Conservation (phyloP, 768 basidiomycete genomes). For the Vararia minispora region DNA sequence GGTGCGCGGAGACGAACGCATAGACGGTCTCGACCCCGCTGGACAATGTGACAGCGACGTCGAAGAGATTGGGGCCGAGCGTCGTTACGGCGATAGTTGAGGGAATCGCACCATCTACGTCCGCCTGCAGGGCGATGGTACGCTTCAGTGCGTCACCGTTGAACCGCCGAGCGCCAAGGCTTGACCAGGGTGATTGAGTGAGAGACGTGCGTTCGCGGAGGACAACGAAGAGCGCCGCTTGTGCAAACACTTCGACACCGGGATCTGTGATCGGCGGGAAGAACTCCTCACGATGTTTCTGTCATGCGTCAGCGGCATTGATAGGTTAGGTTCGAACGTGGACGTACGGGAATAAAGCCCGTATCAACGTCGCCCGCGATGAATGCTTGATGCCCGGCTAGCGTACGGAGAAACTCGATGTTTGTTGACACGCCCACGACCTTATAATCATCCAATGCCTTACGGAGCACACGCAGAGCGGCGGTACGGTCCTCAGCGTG, state of each 20-base stretch:
- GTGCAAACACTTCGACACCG: slow-evolving; percentile 54
- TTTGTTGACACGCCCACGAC: slow-evolving; percentile 91
- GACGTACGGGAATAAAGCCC: slow-evolving; percentile 73
- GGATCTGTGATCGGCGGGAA: slow-evolving; percentile 59
- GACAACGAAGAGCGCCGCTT: slow-evolving; percentile 67
- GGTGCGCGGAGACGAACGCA: slow-evolving; percentile 41
- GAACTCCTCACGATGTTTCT: slow-evolving; percentile 81
- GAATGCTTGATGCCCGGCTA: slow-evolving; percentile 74
- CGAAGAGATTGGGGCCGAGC: slow-evolving; percentile 23
- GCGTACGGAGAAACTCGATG: slow-evolving; percentile 70
- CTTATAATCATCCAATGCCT: slow-evolving; percentile 78
- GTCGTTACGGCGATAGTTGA: slow-evolving; percentile 33
- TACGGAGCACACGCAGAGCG: slow-evolving; percentile 69
- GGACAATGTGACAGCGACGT: slow-evolving; percentile 36
- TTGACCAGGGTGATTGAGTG: slow-evolving; percentile 49
- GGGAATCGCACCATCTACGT: slow-evolving; percentile 26
- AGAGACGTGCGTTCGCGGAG: slow-evolving; percentile 42
- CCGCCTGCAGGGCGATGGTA: slow-evolving; percentile 48
- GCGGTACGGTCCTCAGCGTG: slow-evolving; percentile 78
- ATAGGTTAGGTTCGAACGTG: neutral
- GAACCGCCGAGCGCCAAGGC: slow-evolving; percentile 66
- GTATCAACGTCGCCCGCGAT: slow-evolving; percentile 77
- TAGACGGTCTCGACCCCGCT: slow-evolving; percentile 28
- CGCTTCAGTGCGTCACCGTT: slow-evolving; percentile 63
- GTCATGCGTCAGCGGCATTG: neutral